Evolutionary conservation across 1,284 basidiomycete genomes (phyloP).

Genomic region (Ceratobasidium sp.): DNA sequence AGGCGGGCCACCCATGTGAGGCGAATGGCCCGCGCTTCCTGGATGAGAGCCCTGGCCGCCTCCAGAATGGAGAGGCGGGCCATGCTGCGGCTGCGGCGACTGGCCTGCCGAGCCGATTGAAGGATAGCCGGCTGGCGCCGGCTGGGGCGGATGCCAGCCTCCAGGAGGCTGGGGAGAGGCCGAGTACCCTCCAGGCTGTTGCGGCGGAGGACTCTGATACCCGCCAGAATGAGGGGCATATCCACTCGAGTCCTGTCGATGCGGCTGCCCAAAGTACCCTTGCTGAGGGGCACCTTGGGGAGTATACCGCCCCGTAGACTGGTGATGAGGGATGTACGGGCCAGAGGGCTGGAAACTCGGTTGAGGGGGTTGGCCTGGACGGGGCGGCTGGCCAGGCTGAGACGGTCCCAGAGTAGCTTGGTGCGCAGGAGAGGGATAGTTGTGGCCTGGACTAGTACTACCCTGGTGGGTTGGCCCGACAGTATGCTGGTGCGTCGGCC

Average conservation of each 20-base stretch:
- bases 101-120: neutral
- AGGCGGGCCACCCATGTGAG: neutral
- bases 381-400: slow-evolving; percentile 6
- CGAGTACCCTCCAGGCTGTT: slow-evolving; percentile 6
- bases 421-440: slow-evolving; percentile 6
- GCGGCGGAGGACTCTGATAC: slow-evolving; percentile 7
- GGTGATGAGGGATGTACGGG: slow-evolving; percentile 27
- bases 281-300: slow-evolving; percentile 2
- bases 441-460: slow-evolving; percentile 2
- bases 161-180: neutral
- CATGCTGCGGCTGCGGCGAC: neutral
- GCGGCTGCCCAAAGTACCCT: slow-evolving; percentile 2
- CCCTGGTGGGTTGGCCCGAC: neutral
- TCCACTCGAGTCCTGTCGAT: neutral
- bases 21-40: neutral
- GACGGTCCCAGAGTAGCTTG: slow-evolving; percentile 4
- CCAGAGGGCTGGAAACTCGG: slow-evolving; percentile 15
- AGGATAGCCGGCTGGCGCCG: neutral
- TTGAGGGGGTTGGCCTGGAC: slow-evolving; percentile 27
- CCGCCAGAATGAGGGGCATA: slow-evolving; percentile 13
- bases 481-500: slow-evolving; percentile 15
- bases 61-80: neutral
- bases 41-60: neutral
- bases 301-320: slow-evolving; percentile 5
- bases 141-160: neutral